Evolutionary conservation across 2,329 filamentous ascomycete species (phyloP), one percentile per base, ranked within the genome.

Genomic region (Colletotrichum abscissum): DNA sequence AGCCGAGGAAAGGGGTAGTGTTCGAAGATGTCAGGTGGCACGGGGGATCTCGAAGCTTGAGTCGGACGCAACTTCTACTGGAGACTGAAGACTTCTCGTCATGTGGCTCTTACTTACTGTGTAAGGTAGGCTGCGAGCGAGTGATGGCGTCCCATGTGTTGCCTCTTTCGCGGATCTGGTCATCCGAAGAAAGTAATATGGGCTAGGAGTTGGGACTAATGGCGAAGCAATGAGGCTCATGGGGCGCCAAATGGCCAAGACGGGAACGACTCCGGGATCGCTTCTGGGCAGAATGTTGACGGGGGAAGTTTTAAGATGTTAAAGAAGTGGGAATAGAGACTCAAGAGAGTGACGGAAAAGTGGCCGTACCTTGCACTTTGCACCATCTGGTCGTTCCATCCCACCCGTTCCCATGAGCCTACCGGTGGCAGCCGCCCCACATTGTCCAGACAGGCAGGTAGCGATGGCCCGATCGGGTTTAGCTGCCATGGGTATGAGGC

Each of bases 401-500:
- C 38, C 38, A 42, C 12, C 42, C 42, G 55, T 12, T 60, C 56
- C 57, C 56, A 56, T 26, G 49, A 33, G 57, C 63, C 22, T 35
- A 26, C 35, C 33, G 38, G 58, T 28, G 42, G 42, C 30, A 59
- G 28, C 24, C 19, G 33, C 19, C 59, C 70, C 67, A 65, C 55
- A 65, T 46, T 12, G 12, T 66, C 63, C 42, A 62, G 46, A 62
- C 46, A 42, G 33, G 65, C 52, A 59, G 59, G 64, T 59, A 67
- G 46, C 9, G 24, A 49, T 46, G 12, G 16, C 70, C 70, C 16
- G 24, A 66, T 70, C 28, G 28, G 70, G 70, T 12, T 70, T 73
- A 73, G 67, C 46, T 62, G 56, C 42, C 71, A 71, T 49, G 71
- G 71, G 56, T 66, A 19, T 73, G 71, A 73, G 56, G 67, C 71